A percentile compares a stretch with the other conserved stretches of the same genome.
Evolutionary conservation across 177 flowering plant species (phyloP).

Genomic region (Tripterygium wilfordii): DNA sequence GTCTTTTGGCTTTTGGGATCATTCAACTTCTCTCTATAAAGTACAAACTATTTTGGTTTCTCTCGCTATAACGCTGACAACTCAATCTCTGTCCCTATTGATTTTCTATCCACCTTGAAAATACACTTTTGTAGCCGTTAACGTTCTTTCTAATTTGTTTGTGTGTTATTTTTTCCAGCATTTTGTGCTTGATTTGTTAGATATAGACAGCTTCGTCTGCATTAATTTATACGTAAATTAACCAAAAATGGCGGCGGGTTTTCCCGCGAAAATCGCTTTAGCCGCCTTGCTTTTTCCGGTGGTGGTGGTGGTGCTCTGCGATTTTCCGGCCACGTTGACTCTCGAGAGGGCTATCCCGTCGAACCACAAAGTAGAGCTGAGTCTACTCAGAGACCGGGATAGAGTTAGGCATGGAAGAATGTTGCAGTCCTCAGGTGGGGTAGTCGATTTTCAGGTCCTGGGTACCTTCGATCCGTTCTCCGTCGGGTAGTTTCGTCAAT

Average conservation of each 20-base stretch:
- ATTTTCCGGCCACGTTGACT: slow-evolving; percentile 41
- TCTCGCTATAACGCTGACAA: too few relatives aligned
- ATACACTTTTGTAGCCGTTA: too few relatives aligned
- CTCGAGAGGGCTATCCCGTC: slow-evolving; percentile 70
- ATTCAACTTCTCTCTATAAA: too few relatives aligned
- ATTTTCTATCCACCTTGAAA: too few relatives aligned
- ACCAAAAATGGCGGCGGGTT: slow-evolving; percentile 17
- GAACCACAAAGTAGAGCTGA: slow-evolving; percentile 34
- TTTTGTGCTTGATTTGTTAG: too few relatives aligned
- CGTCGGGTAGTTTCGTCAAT: slow-evolving; percentile 58
- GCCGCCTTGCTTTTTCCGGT: slow-evolving; percentile 19
- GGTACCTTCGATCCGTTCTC: slow-evolving; percentile 74
- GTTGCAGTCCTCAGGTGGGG: slow-evolving; percentile 55
- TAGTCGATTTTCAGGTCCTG: slow-evolving; percentile 77
- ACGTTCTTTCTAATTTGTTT: too few relatives aligned
- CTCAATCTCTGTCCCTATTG: too few relatives aligned
- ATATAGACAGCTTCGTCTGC: too few relatives aligned
- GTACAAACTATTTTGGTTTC: too few relatives aligned
- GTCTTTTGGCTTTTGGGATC: too few relatives aligned
- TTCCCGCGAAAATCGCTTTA: slow-evolving; percentile 17
- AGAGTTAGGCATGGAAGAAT: slow-evolving; percentile 60
- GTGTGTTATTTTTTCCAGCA: too few relatives aligned
- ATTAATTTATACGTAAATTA: not conserved
- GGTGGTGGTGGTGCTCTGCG: slow-evolving; percentile 15
- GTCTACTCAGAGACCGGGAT: slow-evolving; percentile 57